A percentile compares a stretch with the other conserved stretches of the same genome.
Evolutionary conservation across 2,329 filamentous ascomycete species (phyloP).

Genomic region (Hypomyces rosellus): DNA sequence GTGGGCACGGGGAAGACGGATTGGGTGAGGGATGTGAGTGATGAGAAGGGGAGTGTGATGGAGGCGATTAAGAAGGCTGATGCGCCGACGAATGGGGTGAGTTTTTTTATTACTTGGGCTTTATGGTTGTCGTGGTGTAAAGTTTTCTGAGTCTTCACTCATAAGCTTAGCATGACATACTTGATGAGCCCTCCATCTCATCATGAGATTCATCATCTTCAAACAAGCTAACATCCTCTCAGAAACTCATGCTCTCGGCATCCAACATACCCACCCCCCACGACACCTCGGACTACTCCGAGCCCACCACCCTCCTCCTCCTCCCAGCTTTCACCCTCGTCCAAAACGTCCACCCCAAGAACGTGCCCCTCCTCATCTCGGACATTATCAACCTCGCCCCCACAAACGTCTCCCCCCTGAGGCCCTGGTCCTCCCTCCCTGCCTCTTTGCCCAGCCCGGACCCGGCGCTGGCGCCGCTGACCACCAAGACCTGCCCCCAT

Average conservation of each 20-base stretch:
- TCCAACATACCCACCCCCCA: slow-evolving; percentile 82
- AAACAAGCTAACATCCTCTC: slow-evolving; percentile 2
- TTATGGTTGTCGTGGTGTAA: background rate
- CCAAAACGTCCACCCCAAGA: slow-evolving; percentile 73
- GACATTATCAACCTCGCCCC: slow-evolving; percentile 64
- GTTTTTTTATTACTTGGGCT: slow-evolving; percentile 23
- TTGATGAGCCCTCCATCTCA: background rate
- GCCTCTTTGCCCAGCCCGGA: slow-evolving; percentile 23
- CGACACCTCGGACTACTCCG: slow-evolving; percentile 54
- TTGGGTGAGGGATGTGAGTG: slow-evolving; percentile 82
- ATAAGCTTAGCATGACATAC: too few relatives aligned
- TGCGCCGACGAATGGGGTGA: slow-evolving; percentile 62
- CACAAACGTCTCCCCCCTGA: slow-evolving; percentile 64
- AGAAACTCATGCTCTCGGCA: slow-evolving; percentile 86
- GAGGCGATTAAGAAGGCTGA: slow-evolving; percentile 58
- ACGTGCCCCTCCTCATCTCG: slow-evolving; percentile 65
- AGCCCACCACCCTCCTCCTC: slow-evolving; percentile 73
- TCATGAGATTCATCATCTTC: background rate
- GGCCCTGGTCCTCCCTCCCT: slow-evolving; percentile 30
- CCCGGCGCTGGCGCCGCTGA: slow-evolving; percentile 26
- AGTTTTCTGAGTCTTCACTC: background rate
- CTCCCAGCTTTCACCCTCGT: slow-evolving; percentile 79
- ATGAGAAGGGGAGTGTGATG: slow-evolving; percentile 84
- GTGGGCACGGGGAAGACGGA: slow-evolving; percentile 95
- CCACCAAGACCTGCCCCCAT: slow-evolving; percentile 61